A percentile compares a stretch with the other conserved stretches of the same genome.
phyloP scores from a whole-genome alignment of 352 stramenopile genomes.

The Aphanomyces stellatus region DNA sequence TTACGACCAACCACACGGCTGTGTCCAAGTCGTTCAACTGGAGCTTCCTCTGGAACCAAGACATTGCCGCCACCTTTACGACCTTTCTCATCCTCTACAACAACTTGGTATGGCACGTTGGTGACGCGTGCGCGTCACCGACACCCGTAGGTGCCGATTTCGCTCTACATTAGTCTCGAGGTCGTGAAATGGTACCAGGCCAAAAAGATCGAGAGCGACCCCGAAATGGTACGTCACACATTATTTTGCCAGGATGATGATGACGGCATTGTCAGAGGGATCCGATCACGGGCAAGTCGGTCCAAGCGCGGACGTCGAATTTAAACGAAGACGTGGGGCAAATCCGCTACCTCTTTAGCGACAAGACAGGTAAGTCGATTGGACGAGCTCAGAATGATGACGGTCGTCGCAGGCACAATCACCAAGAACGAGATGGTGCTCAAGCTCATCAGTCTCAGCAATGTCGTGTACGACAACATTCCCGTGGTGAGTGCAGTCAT shows the following conservation, averaged over 20 bases:
- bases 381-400: not conserved
- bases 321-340: slow-evolving; percentile 94
- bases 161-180: slow-evolving; percentile 96
- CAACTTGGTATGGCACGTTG: slow-evolving; percentile 43
- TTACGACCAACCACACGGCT: slow-evolving; percentile 22
- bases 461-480: slow-evolving; percentile 77
- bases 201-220: slow-evolving; percentile 85
- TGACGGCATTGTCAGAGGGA: not conserved
- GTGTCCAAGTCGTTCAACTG: not conserved
- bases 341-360: slow-evolving; percentile 99
- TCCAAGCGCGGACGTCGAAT: slow-evolving; percentile 87
- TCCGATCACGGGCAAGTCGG: slow-evolving; percentile 36
- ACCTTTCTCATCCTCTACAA: slow-evolving; percentile 85
- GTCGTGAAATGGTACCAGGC: slow-evolving; percentile 94
- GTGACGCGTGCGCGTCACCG: not conserved
- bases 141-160: slow-evolving; percentile 86
- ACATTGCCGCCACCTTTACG: slow-evolving; percentile 23
- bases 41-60: slow-evolving; percentile 5
- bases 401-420: slow-evolving; percentile 64
- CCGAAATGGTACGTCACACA: slow-evolving; percentile 34
- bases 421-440: slow-evolving; percentile 99
- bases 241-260: not conserved
- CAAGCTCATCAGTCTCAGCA: slow-evolving; percentile 87
- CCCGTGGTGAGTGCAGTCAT: not conserved
- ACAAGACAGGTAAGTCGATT: slow-evolving; percentile 91